A percentile compares a stretch with the other conserved stretches of the same genome.
phyloP scores from a whole-genome alignment of 768 basidiomycete genomes.

The Pleurotus eryngii region DNA sequence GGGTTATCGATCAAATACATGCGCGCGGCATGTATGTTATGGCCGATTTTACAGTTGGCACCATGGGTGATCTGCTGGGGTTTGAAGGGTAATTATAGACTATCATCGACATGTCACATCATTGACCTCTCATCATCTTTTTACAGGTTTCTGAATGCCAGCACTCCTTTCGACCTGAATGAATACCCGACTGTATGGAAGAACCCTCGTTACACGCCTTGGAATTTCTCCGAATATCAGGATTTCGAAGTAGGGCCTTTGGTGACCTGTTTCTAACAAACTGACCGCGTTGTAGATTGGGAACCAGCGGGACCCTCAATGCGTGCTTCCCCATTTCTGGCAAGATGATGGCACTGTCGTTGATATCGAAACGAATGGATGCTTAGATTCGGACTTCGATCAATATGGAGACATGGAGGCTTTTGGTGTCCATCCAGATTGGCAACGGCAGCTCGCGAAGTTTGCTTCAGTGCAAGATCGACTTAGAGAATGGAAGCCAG shows the following conservation, averaged over 20 bases:
- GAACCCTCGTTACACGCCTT: constrained; percentile 69
- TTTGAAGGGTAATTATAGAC: constrained; percentile 66
- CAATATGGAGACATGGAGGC: constrained; percentile 97
- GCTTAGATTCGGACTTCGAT: constrained; percentile 83
- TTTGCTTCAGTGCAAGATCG: constrained; percentile 97
- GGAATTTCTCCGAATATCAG: constrained; percentile 82
- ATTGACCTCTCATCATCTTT: constrained; percentile 3
- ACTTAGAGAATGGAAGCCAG: constrained; percentile 86
- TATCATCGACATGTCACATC: constrained; percentile 3
- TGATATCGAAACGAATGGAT: constrained; percentile 61
- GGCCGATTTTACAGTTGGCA: constrained; percentile 92
- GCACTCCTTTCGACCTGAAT: constrained; percentile 72
- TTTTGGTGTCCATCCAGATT: constrained; percentile 93
- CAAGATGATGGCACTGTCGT: constrained; percentile 67
- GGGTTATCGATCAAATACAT: constrained; percentile 75
- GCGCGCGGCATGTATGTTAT: constrained; percentile 86
- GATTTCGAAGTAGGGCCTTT: constrained; percentile 63
- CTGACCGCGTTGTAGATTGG: constrained; percentile 37
- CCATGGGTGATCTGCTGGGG: constrained; percentile 84
- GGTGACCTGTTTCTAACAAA: not conserved
- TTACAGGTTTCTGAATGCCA: constrained; percentile 68
- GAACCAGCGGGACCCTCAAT: constrained; percentile 73
- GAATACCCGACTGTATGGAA: constrained; percentile 81
- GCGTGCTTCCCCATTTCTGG: constrained; percentile 79
- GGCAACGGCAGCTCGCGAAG: constrained; percentile 91